Percentiles rank a stretch among this genome's conserved stretches.
These are phyloP conservation scores for Cyberlindnera saturnus DNA, from an alignment of 805 yeast species.

Conservation along the genomic window DNA sequence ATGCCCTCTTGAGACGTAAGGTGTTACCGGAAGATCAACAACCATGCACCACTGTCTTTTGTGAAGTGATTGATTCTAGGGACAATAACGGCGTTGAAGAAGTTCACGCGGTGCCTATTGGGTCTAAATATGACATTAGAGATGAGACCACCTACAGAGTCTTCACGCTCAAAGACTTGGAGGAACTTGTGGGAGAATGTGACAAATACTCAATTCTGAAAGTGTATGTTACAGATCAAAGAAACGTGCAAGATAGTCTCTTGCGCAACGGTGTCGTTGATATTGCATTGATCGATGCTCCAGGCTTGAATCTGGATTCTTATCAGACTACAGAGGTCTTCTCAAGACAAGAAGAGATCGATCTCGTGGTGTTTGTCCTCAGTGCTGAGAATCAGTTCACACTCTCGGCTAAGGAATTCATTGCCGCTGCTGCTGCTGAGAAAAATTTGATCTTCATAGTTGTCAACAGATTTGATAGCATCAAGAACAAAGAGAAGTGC, in stretches of 20 bases:
- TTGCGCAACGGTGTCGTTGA: slow-evolving; percentile 88
- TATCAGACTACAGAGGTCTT: slow-evolving; percentile 92
- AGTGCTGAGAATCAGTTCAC: slow-evolving; percentile 96
- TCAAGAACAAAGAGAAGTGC: slow-evolving; percentile 76
- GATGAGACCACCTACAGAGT: slow-evolving; percentile 64
- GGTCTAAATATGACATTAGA: slow-evolving; percentile 30
- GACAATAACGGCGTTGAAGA: slow-evolving; percentile 76
- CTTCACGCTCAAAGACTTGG: slow-evolving; percentile 49
- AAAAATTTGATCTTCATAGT: slow-evolving; percentile 90
- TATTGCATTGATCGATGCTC: slow-evolving; percentile 91
- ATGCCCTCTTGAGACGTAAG: slow-evolving; percentile 72
- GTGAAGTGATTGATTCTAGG: slow-evolving; percentile 84
- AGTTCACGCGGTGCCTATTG: slow-evolving; percentile 82
- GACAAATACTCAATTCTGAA: slow-evolving; percentile 69
- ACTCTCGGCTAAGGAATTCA: slow-evolving; percentile 88
- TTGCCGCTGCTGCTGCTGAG: slow-evolving; percentile 83
- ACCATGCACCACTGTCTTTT: slow-evolving; percentile 94
- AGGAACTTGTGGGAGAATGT: slow-evolving; percentile 64
- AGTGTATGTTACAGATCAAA: slow-evolving; percentile 72
- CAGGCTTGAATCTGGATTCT: slow-evolving; percentile 91
- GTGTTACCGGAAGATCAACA: slow-evolving; percentile 94
- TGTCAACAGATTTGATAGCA: slow-evolving; percentile 86
- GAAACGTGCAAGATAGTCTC: slow-evolving; percentile 63
- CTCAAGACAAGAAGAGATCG: slow-evolving; percentile 95
- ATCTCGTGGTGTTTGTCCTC: slow-evolving; percentile 91